phyloP scores from a whole-genome alignment of 306 rosid genomes.

The Vigna angularis region DNA sequence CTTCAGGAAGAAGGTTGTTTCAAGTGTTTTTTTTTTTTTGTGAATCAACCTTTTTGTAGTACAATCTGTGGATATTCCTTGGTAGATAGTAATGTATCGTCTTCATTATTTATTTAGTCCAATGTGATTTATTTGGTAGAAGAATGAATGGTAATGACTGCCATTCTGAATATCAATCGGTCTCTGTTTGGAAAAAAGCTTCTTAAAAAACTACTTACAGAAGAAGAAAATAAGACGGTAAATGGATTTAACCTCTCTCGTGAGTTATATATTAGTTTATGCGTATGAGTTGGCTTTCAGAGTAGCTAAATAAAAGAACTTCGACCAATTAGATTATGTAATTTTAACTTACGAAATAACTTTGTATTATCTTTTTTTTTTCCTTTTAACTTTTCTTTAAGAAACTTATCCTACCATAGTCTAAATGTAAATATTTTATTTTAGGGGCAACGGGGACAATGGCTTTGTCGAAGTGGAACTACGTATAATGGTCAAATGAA shows the following conservation, averaged over 20 bases:
- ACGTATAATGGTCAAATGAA: conserved; percentile 16
- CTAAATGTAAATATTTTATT: not conserved
- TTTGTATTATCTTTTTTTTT: not conserved
- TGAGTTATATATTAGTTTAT: not conserved
- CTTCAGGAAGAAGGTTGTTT: conserved; percentile 85
- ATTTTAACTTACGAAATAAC: not conserved
- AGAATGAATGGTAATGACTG: conserved; percentile 17
- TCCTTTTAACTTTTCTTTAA: not conserved
- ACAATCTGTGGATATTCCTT: conserved; percentile 6
- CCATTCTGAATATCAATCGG: conserved; percentile 10
- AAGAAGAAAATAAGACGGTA: not conserved
- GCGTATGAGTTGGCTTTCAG: not conserved
- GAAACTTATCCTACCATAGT: not conserved
- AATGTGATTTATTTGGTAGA: conserved; percentile 13
- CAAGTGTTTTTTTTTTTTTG: not conserved
- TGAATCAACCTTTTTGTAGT: conserved; percentile 13
- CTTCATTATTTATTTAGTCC: conserved; percentile 25
- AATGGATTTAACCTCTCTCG: not conserved
- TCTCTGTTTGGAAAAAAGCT: not conserved
- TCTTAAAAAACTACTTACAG: not conserved
- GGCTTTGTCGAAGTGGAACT: not conserved
- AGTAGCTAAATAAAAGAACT: not conserved
- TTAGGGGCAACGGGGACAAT: not conserved
- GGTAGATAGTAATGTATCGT: conserved; percentile 10
- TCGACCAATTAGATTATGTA: not conserved